A percentile compares a stretch with the other conserved stretches of the same genome.
Conservation (phyloP, 495 filamentous ascomycete species). For the Neurospora pannonica region DNA sequence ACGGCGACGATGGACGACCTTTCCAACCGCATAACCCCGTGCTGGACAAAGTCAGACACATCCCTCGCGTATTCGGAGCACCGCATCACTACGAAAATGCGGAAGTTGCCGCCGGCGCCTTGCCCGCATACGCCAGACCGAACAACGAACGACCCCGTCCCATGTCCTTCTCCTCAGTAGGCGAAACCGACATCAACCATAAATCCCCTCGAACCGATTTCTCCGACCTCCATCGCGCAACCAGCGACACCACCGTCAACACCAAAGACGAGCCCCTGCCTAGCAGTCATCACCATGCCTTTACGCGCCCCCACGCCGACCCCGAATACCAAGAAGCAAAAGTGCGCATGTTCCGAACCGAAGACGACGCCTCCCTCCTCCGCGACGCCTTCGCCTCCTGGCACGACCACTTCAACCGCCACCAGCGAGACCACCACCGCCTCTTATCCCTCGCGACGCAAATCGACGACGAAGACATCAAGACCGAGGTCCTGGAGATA, state of each 20-base stretch:
- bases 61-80: not conserved
- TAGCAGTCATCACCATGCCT: not conserved
- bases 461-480: constrained; percentile 16
- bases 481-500: constrained; percentile 14
- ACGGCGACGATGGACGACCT: not conserved
- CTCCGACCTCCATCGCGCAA: constrained; percentile 3
- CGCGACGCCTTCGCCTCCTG: constrained; percentile 10
- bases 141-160: constrained; percentile 10
- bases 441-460: constrained; percentile 5
- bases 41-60: constrained; percentile 1
- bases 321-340: constrained; percentile 10
- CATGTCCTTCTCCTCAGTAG: constrained; percentile 10
- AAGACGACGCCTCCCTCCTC: constrained; percentile 5
- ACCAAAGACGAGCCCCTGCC: constrained; percentile 6
- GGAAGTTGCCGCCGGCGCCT: not conserved
- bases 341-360: constrained; percentile 7
- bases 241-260: constrained; percentile 11
- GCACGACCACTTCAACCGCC: constrained; percentile 3
- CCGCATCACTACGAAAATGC: not conserved
- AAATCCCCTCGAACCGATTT: constrained; percentile 6
- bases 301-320: constrained; percentile 3
- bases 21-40: constrained; percentile 5
- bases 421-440: constrained; percentile 2
- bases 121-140: constrained; percentile 1
- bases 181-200: constrained; percentile 9